These are phyloP conservation scores for Eruca vesicaria DNA, from an alignment of 441 rosid species.

Conservation along the genomic window DNA sequence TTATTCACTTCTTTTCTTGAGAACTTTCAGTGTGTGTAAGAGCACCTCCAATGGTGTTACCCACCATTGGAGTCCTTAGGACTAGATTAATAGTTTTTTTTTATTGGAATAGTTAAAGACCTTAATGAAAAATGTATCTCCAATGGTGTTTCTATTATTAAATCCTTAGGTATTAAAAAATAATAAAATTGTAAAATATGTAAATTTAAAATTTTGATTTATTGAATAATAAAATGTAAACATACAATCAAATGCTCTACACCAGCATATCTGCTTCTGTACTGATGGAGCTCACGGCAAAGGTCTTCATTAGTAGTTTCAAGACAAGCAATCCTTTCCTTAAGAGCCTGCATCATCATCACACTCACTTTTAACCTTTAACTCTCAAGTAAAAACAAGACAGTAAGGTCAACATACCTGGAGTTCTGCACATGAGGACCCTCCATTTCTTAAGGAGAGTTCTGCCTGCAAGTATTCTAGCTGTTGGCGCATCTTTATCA, in stretches of 20 bases:
- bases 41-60: no score
- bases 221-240: no score
- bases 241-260: conserved; percentile 56
- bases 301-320: conserved; percentile 96
- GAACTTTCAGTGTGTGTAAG: no score
- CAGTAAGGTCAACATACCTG: conserved; percentile 50
- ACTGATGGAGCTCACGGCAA: conserved; percentile 86
- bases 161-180: no score
- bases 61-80: no score
- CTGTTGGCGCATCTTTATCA: conserved; percentile 97
- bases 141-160: no score
- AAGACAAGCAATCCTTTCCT: conserved; percentile 90
- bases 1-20: no score
- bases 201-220: no score
- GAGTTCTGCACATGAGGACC: conserved; percentile 77
- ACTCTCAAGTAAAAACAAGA: neutral
- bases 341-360: conserved; percentile 56
- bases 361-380: conserved; percentile 8
- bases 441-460: conserved; percentile 85
- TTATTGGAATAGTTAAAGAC: no score
- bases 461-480: conserved; percentile 93
- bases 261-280: conserved; percentile 65
- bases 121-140: no score
- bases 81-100: no score
- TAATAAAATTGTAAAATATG: no score